Evolutionary conservation across 441 rosid genomes (phyloP).

Genomic region (Gossypium gossypioides): DNA sequence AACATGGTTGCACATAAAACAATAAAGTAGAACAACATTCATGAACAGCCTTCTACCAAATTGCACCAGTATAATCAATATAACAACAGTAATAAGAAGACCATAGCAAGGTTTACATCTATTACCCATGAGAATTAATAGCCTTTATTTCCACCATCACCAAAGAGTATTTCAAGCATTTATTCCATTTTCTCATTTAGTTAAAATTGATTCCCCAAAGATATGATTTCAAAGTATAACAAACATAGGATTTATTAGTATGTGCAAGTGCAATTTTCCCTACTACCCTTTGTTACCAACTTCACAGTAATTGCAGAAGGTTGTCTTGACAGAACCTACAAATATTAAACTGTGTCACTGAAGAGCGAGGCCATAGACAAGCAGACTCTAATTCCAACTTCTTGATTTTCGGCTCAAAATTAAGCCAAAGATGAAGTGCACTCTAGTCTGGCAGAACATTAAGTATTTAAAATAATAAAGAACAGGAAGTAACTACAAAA

Average conservation of each 20-base stretch:
- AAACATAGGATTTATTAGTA: not conserved
- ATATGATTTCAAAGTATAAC: not conserved
- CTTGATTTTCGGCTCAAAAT: not conserved
- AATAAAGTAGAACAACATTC: not conserved
- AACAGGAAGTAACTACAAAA: not conserved
- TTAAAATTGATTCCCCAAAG: not conserved
- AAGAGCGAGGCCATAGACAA: not conserved
- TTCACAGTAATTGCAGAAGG: not conserved
- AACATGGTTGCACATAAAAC: not conserved
- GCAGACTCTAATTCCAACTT: not conserved
- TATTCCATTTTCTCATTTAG: not conserved
- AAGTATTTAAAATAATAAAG: not conserved
- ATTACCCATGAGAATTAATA: not conserved
- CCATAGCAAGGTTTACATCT: slow-evolving; percentile 11
- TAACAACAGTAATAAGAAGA: not conserved
- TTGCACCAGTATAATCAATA: not conserved
- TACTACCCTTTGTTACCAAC: not conserved
- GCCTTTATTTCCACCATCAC: not conserved
- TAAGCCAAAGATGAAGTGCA: not conserved
- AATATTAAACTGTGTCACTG: not conserved
- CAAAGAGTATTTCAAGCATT: not conserved
- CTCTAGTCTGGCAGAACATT: not conserved
- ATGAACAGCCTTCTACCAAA: not conserved
- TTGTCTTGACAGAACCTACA: not conserved
- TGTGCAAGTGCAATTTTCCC: not conserved